Conservation (phyloP, 352 stramenopile species). For the Chrysophaeum taylorii region DNA sequence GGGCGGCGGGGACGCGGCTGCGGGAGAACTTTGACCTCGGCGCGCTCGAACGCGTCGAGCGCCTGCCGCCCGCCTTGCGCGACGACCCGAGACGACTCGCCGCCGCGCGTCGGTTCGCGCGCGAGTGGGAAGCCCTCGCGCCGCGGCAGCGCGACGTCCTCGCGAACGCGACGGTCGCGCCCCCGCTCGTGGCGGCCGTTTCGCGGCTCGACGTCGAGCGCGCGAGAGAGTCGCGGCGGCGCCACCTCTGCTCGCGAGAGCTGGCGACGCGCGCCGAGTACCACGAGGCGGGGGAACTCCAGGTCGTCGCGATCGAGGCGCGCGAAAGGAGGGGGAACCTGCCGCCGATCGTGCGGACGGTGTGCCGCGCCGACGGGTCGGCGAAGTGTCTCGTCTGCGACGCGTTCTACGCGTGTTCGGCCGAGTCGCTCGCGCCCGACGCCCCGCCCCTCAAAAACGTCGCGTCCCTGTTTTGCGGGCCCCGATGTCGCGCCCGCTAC, state of each 20-base stretch:
- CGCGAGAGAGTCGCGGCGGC: not conserved
- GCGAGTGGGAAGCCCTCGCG: not conserved
- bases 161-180: not conserved
- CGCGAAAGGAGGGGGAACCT: not conserved
- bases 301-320: not conserved
- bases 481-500: not conserved
- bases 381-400: constrained; percentile 4
- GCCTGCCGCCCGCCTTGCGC: not conserved
- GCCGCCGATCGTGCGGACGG: not conserved
- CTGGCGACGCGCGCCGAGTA: not conserved
- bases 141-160: not conserved
- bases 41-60: not conserved
- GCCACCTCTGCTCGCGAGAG: not conserved
- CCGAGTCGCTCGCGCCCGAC: not conserved
- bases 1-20: not conserved
- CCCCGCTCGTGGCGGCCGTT: not conserved
- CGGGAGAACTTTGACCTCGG: not conserved
- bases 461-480: not conserved
- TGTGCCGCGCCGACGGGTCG: not conserved
- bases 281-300: not conserved
- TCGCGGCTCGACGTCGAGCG: not conserved
- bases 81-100: not conserved
- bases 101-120: not conserved
- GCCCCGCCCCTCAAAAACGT: too few species aligned
- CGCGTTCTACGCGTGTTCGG: not conserved